Base-by-base conservation (phyloP, 1,139 yeast genomes). In the Groenewaldozyma auringiensis region DNA sequence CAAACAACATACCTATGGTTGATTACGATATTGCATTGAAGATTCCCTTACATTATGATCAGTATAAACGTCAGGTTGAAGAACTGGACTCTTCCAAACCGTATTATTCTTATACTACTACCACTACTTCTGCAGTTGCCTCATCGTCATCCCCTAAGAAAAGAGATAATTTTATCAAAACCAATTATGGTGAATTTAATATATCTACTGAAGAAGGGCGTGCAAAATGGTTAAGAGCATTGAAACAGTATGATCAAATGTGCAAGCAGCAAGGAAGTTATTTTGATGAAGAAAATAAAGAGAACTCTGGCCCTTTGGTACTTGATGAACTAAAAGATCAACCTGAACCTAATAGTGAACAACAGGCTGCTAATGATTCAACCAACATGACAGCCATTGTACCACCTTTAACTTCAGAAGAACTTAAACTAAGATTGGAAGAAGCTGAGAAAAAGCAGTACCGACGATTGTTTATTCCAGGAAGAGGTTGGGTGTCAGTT, bases 401-500 rank as follows among this genome's bases (percentile, higher is more conserved):
- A 14, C 34, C 40, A n/a, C 46, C 47, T 6, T 31, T 42, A 32
- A 40, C 49, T 3, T 34, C 33, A 2, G 43, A 25, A 6, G 47
- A 43, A 31, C 44, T 44, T 33, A 25, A 32, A 40, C 40, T 32
- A 16, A 49, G 47, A 21, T 29, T 57, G 22, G 53, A 53, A n/a
- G 66, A 60, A 37, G 63, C 62, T n/a, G 57, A 52, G 41, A 47
- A 53, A 21, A 58, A 59, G 46, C 57, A 61, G 32, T 71, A 69
- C 48, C 67, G 75, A 37, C 60, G 82, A 31, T 56, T 77, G 3
- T 74, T 72, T 50, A 62, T 77, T 21, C 80, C 79, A 1, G 72
- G 72, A 2, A 59, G 76, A 41, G 82, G 82, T 0, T 78, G 83
- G 83, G 65, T 73, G 20, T 63, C 74, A 1, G 55, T 66, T 1